phyloP scores from a whole-genome alignment of 148 eudicot species.

The Nepenthes mirabilis region DNA sequence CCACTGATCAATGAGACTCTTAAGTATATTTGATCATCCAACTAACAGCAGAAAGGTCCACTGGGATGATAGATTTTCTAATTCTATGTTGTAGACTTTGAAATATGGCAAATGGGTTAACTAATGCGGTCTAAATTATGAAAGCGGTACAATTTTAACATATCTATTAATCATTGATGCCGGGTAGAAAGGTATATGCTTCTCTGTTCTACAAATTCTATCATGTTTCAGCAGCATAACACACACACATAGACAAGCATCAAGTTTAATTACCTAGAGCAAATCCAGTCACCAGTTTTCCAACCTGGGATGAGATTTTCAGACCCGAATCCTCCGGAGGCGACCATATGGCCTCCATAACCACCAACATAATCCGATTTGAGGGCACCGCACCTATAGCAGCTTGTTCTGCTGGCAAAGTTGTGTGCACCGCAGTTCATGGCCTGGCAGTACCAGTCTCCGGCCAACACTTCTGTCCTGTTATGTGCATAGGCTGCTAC shows the following conservation, averaged over 20 bases:
- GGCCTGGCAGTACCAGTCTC: constrained; percentile 77
- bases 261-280: constrained; percentile 29
- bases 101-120: no score
- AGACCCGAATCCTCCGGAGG: constrained; percentile 18
- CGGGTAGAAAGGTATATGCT: neutral
- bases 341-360: constrained; percentile 24
- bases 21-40: no score
- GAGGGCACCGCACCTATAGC: constrained; percentile 41
- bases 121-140: no score
- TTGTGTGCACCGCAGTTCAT: constrained; percentile 70
- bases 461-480: constrained; percentile 47
- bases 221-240: neutral
- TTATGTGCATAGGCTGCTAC: constrained; percentile 21
- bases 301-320: constrained; percentile 53
- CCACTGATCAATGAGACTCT: no score
- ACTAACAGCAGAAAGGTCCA: no score
- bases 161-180: neutral
- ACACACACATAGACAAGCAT: neutral
- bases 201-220: neutral
- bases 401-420: constrained; percentile 69
- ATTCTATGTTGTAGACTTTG: neutral
- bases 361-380: constrained; percentile 24
- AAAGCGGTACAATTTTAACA: no score
- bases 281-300: constrained; percentile 86
- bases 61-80: neutral